These are phyloP conservation scores for Lactarius vividus DNA, from an alignment of 768 basidiomycete genomes.

Conservation along the genomic window DNA sequence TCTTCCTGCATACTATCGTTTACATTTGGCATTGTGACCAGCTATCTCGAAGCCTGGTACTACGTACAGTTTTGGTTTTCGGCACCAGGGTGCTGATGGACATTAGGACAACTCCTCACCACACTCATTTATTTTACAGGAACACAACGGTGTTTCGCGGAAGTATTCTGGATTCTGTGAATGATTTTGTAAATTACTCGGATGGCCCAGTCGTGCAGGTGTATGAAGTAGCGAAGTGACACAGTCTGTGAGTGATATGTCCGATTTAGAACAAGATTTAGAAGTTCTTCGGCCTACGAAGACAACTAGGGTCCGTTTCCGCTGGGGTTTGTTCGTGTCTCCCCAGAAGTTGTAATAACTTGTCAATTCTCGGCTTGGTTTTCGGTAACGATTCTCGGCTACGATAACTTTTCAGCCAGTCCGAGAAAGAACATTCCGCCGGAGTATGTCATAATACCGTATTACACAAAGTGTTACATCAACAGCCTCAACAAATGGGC, in stretches of 20 bases:
- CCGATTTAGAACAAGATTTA: neutral
- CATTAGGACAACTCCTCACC: neutral
- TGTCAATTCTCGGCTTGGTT: neutral
- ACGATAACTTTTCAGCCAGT: neutral
- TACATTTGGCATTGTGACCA: conserved; percentile 5
- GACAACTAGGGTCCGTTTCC: neutral
- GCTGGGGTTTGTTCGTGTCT: neutral
- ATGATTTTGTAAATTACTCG: neutral
- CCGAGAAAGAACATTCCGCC: neutral
- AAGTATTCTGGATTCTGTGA: neutral
- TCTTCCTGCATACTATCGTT: conserved; percentile 27
- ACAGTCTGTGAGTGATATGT: neutral
- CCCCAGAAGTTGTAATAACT: neutral
- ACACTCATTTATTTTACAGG: neutral
- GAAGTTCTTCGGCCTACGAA: neutral
- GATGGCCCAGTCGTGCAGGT: neutral
- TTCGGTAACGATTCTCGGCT: neutral
- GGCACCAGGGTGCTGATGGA: conserved; percentile 3
- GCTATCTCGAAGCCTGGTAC: neutral
- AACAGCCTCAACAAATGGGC: neutral
- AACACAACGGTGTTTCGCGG: neutral
- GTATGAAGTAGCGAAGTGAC: neutral
- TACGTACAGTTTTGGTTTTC: neutral
- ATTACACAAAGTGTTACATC: neutral
- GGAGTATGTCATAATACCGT: neutral